Evolutionary conservation across 176 grass and related monocot species (phyloP), one percentile per base, ranked within the genome.

Genomic region (Eragrostis curvula): DNA sequence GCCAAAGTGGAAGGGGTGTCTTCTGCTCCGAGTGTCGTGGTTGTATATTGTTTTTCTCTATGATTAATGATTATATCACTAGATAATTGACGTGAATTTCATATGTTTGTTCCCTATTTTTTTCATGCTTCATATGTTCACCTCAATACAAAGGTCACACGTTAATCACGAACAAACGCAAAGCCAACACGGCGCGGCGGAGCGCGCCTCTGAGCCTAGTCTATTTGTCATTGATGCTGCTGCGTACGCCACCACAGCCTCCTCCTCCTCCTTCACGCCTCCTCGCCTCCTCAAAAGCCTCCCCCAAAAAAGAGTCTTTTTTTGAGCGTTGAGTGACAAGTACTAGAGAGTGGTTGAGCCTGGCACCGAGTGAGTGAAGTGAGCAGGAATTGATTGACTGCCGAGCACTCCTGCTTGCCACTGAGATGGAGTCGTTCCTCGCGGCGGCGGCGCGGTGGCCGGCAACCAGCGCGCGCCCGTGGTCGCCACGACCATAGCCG

Each of bases 341-440:
- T 14, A n/a, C n/a, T n/a, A 52, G 46, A 11, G 39, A 74, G 79
- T 52, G 4, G 61, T 32, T 36, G 28, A 12, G 16, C n/a, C 28
- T 66, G 75, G 27, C 62, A 9, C 60, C 8, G 41, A 36, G 58
- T 36, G 61, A 79, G 51, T 9, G 23, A n/a, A n/a, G n/a, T n/a
- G n/a, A n/a, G n/a, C n/a, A n/a, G n/a, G n/a, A n/a, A n/a, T n/a
- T n/a, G n/a, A n/a, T n/a, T n/a, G n/a, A n/a, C n/a, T n/a, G n/a
- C n/a, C n/a, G n/a, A n/a, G n/a, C n/a, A n/a, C n/a, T n/a, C n/a
- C n/a, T n/a, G n/a, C n/a, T n/a, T n/a, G n/a, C 25, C 8, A 86
- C 20, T n/a, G n/a, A 39, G 0, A 99, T 99, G 96, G 96, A 99
- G 57, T 88, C 96, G 7, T 94, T 99, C 29, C 96, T 96, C 87